These are phyloP conservation scores for Senna tora DNA, from an alignment of 306 rosid genomes.

Conservation along the genomic window DNA sequence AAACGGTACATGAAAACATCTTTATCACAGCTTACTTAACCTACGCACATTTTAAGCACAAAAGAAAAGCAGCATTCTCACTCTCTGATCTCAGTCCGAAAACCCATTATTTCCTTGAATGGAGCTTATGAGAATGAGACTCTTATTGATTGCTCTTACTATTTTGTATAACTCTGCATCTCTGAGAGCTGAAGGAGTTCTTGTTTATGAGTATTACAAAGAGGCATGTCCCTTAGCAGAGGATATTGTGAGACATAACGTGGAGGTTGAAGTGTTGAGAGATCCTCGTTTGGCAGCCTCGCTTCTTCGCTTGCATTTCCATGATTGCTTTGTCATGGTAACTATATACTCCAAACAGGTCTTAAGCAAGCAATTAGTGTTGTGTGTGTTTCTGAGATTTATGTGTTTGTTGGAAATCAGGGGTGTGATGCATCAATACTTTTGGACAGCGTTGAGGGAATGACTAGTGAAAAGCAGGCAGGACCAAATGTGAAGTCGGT, in stretches of 20 bases:
- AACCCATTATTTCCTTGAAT: constrained; percentile 42
- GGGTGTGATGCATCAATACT: constrained; percentile 95
- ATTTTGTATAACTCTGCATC: constrained; percentile 39
- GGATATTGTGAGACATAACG: constrained; percentile 65
- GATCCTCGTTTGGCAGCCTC: constrained; percentile 92
- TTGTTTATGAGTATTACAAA: constrained; percentile 64
- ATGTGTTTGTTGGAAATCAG: constrained; percentile 38
- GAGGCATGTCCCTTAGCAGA: constrained; percentile 75
- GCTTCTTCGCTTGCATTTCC: constrained; percentile 88
- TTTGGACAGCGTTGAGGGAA: constrained; percentile 63
- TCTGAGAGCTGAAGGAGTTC: constrained; percentile 38
- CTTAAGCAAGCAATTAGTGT: neutral
- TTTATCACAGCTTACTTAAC: neutral
- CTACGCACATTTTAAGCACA: constrained; percentile 5
- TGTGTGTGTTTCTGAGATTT: neutral
- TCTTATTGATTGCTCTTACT: constrained; percentile 33
- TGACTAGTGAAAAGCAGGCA: constrained; percentile 81
- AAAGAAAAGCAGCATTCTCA: neutral
- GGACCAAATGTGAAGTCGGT: constrained; percentile 71
- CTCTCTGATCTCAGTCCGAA: neutral
- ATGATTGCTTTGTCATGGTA: constrained; percentile 92
- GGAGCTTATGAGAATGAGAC: constrained; percentile 37
- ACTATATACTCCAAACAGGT: neutral
- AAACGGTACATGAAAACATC: constrained; percentile 38
- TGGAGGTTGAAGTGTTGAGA: constrained; percentile 58